A percentile compares a stretch with the other conserved stretches of the same genome.
phyloP scores from a whole-genome alignment of 106 monocot species.

The Alisma plantagoaquatica region DNA sequence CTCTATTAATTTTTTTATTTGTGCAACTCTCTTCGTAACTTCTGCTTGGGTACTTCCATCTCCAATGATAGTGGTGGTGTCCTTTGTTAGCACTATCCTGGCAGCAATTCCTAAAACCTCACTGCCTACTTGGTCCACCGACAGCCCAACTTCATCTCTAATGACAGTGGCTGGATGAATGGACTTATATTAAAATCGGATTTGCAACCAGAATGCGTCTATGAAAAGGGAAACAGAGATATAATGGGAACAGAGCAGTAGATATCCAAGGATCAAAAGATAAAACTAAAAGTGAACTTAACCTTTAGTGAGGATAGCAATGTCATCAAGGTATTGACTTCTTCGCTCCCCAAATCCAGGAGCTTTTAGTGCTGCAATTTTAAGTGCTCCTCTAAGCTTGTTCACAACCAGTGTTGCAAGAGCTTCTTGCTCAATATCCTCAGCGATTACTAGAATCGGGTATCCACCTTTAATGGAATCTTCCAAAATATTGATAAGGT shows the following conservation, averaged over 20 bases:
- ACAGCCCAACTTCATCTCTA: constrained; percentile 37
- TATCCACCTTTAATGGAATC: constrained; percentile 88
- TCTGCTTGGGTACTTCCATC: constrained; percentile 39
- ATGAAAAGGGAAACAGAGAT: background rate
- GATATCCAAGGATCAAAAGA: background rate
- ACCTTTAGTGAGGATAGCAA: constrained; percentile 96
- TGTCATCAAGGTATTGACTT: constrained; percentile 94
- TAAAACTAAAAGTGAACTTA: background rate
- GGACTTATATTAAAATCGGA: background rate
- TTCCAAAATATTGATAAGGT: constrained; percentile 76
- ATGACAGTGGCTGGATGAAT: constrained; percentile 28
- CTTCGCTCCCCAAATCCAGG: constrained; percentile 98
- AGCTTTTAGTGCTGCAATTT: constrained; percentile 94
- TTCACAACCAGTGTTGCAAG: constrained; percentile 93
- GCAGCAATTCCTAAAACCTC: constrained; percentile 42
- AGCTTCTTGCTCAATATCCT: constrained; percentile 97
- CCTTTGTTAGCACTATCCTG: constrained; percentile 39
- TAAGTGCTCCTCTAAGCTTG: constrained; percentile 84
- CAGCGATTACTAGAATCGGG: constrained; percentile 78
- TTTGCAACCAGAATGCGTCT: background rate
- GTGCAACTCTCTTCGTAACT: constrained; percentile 32
- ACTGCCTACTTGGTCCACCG: constrained; percentile 34
- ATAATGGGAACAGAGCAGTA: background rate
- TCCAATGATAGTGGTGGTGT: constrained; percentile 31
- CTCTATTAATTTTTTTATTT: constrained; percentile 37